Evolutionary conservation across 805 yeast genomes (phyloP).

Genomic region (Hanseniaspora taiwanica): DNA sequence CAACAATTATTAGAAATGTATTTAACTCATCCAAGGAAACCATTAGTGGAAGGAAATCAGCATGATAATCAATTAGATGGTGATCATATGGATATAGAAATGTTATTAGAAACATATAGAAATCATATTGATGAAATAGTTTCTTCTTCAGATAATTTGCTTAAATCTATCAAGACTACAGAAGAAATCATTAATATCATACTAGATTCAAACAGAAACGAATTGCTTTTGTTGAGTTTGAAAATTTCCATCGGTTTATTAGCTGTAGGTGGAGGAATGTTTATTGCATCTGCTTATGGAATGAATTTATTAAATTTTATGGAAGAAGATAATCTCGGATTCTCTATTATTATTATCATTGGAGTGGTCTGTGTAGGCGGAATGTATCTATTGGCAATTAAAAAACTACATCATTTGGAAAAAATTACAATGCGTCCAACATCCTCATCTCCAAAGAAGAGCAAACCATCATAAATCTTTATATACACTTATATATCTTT

Average conservation of each 20-base stretch:
- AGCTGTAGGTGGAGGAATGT: constrained; percentile 69
- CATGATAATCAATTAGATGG: too few relatives aligned
- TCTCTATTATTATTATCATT: constrained; percentile 31
- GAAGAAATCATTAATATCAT: constrained; percentile 92
- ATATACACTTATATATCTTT: too few relatives aligned
- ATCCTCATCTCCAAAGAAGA: not conserved
- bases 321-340: constrained; percentile 70
- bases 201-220: constrained; percentile 86
- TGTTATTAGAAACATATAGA: constrained; percentile 81
- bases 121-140: constrained; percentile 89
- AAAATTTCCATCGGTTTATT: constrained; percentile 73
- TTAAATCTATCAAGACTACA: constrained; percentile 77
- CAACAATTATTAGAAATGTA: constrained; percentile 76
- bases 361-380: constrained; percentile 31
- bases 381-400: constrained; percentile 42
- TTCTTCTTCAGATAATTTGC: constrained; percentile 67
- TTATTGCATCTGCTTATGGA: constrained; percentile 80
- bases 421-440: constrained; percentile 44
- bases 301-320: constrained; percentile 91
- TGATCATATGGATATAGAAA: constrained; percentile 80
- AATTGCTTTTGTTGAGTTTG: constrained; percentile 77
- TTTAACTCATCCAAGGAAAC: constrained; percentile 52
- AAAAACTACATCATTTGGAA: constrained; percentile 50
- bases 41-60: too few relatives aligned
- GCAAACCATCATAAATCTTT: too few relatives aligned